Percentiles rank a stretch among this genome's conserved stretches.
Conservation (phyloP, 495 filamentous ascomycete genomes). For the Aspergillus carlsbadensis region DNA sequence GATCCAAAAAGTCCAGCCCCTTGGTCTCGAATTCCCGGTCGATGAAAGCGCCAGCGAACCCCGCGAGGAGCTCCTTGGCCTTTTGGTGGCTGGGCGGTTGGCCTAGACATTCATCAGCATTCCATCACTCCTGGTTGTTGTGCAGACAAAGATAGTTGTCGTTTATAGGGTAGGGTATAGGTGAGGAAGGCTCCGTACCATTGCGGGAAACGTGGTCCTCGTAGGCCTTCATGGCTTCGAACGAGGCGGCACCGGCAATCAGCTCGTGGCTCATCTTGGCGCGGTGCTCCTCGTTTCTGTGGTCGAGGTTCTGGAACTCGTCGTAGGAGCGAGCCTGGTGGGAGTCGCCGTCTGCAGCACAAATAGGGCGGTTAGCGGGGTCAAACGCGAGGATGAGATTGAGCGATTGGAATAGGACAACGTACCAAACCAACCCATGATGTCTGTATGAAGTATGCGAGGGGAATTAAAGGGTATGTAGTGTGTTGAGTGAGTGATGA, state of each 20-base stretch:
- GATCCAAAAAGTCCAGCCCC: constrained; percentile 66
- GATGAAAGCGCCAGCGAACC: constrained; percentile 66
- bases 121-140: too few relatives aligned
- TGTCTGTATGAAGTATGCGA: neutral
- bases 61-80: constrained; percentile 72
- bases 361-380: neutral
- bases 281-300: constrained; percentile 40
- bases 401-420: neutral
- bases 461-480: too few relatives aligned
- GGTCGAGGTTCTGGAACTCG: constrained; percentile 41
- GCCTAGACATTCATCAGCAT: constrained; percentile 38
- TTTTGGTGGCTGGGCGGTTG: constrained; percentile 59
- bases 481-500: neutral
- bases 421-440: constrained; percentile 24
- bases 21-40: constrained; percentile 73
- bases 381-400: neutral
- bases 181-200: constrained; percentile 39
- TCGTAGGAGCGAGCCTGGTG: constrained; percentile 43
- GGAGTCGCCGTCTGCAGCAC: constrained; percentile 23
- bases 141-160: too few relatives aligned
- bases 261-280: constrained; percentile 64
- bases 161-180: neutral
- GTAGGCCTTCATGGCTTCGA: constrained; percentile 71
- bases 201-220: constrained; percentile 63
- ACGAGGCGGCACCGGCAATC: constrained; percentile 68